Evolutionary conservation across 176 grass and related monocot species (phyloP).

Genomic region (Eragrostis curvula): DNA sequence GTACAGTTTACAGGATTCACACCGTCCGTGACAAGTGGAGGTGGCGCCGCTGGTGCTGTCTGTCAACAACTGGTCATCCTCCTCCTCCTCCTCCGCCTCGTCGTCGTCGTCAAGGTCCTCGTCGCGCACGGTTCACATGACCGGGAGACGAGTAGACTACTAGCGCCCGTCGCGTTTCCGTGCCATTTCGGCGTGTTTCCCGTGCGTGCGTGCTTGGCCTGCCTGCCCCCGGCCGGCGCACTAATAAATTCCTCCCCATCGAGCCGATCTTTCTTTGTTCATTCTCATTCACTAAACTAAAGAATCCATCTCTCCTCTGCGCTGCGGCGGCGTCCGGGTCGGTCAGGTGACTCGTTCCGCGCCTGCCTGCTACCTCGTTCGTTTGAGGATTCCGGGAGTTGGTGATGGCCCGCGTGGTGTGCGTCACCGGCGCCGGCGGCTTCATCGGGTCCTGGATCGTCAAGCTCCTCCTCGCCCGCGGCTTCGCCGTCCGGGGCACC

Average conservation of each 20-base stretch:
- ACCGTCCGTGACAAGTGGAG: background rate
- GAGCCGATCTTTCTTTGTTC: background rate
- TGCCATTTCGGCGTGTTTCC: constrained; percentile 4
- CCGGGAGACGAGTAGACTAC: too few species aligned
- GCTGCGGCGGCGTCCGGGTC: background rate
- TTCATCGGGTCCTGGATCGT: constrained; percentile 76
- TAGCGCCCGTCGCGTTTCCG: background rate
- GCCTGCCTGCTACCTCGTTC: too few species aligned
- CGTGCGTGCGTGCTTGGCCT: too few species aligned
- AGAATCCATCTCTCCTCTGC: background rate
- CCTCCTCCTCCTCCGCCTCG: too few species aligned
- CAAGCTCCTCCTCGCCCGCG: constrained; percentile 62
- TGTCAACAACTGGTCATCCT: too few species aligned
- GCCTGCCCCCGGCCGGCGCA: too few species aligned
- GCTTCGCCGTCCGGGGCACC: constrained; percentile 66
- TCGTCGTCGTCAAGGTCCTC: constrained; percentile 19
- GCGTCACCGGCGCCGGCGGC: constrained; percentile 67
- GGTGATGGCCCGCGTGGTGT: constrained; percentile 48
- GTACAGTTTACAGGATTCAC: background rate
- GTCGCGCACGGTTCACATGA: constrained; percentile 20
- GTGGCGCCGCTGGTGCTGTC: background rate
- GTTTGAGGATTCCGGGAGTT: background rate
- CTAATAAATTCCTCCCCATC: background rate
- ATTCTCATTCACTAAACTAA: background rate
- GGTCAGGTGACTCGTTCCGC: background rate